Evolutionary conservation across 257 asterid genomes (phyloP), one percentile per base, ranked within the genome.

Genomic region (Plantago elongata): DNA sequence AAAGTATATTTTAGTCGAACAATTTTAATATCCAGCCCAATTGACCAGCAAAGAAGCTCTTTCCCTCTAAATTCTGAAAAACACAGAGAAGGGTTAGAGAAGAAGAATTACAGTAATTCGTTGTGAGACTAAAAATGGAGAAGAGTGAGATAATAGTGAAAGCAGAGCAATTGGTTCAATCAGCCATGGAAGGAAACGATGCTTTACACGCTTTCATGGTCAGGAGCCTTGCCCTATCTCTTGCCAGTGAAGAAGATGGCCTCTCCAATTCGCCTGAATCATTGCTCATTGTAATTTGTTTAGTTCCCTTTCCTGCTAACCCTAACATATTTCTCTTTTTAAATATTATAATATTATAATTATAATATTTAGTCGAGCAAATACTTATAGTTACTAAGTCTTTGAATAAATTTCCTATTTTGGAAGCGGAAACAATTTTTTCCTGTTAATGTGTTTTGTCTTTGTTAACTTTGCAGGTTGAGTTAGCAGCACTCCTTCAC

Each of bases 401-500:
- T n/a, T n/a, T n/a, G n/a, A n/a, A n/a, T n/a, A n/a, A n/a, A n/a
- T n/a, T n/a, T n/a, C n/a, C n/a, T n/a, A n/a, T n/a, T n/a, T n/a
- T n/a, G n/a, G n/a, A n/a, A n/a, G n/a, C 27, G 27, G 27, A 22
- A 22, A 22, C 27, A 22, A 1, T 22, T 22, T 22, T 22, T 22
- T 22, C 27, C 27, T 22, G 27, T 2, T 22, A 22, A 22, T 22
- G 27, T 18, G 0, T 54, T 54, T 49, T 56, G 70, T 62, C 14
- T 57, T 64, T 48, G 50, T 69, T 65, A 61, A 52, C 72, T 59
- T 46, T 57, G 42, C 85, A 91, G 98, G 96, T 92, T 74, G 95
- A 89, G 79, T 78, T 92, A 73, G 95, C 98, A 65, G 98, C 98
- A 46, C 95, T 92, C 78, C 86, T 92, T 52, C 98, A 89, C 64